These are phyloP conservation scores for Trichosporon asahii DNA, from an alignment of 1,284 basidiomycete species.

Conservation along the genomic window DNA sequence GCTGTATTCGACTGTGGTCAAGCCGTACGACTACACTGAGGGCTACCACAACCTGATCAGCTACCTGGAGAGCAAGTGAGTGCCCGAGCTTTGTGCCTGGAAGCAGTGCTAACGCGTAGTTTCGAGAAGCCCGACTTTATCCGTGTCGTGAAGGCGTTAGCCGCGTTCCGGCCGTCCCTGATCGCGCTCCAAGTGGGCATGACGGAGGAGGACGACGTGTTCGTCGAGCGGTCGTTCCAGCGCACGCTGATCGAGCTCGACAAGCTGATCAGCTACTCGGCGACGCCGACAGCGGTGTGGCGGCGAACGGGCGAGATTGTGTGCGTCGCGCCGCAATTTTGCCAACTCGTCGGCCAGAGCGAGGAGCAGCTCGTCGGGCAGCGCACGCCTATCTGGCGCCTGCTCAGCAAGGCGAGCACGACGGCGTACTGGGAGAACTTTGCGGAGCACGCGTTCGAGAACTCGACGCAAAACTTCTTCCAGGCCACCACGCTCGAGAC, in stretches of 20 bases:
- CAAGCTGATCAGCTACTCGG: conserved; percentile 93
- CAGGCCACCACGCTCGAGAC: conserved; percentile 71
- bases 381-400: conserved; percentile 82
- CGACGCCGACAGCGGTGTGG: conserved; percentile 99
- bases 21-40: conserved; percentile 70
- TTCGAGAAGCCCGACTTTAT: conserved; percentile 95
- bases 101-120: conserved; percentile 53
- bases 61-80: conserved; percentile 73
- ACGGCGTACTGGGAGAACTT: conserved; percentile 96
- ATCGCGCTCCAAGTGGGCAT: conserved; percentile 95
- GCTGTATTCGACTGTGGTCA: conserved; percentile 24
- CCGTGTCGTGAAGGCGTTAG: conserved; percentile 87
- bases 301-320: conserved; percentile 95
- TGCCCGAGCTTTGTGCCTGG: conserved; percentile 27
- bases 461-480: conserved; percentile 90
- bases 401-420: conserved; percentile 83
- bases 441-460: conserved; percentile 89
- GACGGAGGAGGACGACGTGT: conserved; percentile 87
- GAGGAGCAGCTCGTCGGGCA: conserved; percentile 74
- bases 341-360: conserved; percentile 85
- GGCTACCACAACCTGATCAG: conserved; percentile 94
- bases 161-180: conserved; percentile 89
- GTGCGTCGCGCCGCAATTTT: conserved; percentile 93
- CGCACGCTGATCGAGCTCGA: conserved; percentile 89
- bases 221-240: conserved; percentile 93